phyloP scores from a whole-genome alignment of 1,284 basidiomycete genomes.

The Filobasidium uniguttulatum region DNA sequence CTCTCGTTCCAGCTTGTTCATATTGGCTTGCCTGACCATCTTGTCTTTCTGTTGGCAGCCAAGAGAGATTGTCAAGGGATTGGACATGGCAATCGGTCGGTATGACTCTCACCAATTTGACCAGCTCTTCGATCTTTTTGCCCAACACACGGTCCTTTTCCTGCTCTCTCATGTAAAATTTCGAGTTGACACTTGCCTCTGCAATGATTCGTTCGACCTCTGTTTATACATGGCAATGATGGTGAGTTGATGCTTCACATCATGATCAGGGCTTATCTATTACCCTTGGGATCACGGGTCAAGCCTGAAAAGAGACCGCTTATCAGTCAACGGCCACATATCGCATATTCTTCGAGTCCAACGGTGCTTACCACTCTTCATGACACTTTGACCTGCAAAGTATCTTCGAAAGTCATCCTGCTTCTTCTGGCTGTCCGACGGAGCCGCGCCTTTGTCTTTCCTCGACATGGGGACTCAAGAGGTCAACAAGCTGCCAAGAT shows the following conservation, averaged over 20 bases:
- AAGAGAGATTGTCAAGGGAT: neutral
- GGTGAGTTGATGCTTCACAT: no score
- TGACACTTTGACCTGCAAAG: constrained; percentile 35
- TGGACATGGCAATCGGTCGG: neutral
- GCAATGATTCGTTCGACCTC: constrained; percentile 37
- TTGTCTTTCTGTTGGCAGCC: constrained; percentile 25
- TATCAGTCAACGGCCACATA: neutral
- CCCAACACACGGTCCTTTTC: constrained; percentile 34
- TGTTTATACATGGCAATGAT: no score
- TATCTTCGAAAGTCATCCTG: constrained; percentile 30
- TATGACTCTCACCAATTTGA: constrained; percentile 24
- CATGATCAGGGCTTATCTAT: constrained; percentile 8
- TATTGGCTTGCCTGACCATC: constrained; percentile 23
- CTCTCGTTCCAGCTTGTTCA: constrained; percentile 24
- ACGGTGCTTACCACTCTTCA: constrained; percentile 29
- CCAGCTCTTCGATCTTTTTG: constrained; percentile 32
- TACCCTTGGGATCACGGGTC: constrained; percentile 32
- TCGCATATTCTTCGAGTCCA: neutral
- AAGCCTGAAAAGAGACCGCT: constrained; percentile 20
- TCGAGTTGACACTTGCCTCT: constrained; percentile 31
- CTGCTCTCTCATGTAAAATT: constrained; percentile 34
- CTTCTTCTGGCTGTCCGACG: constrained; percentile 19
- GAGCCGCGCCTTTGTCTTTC: no score
- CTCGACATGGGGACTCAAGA: no score
- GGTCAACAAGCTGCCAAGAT: no score